phyloP scores from a whole-genome alignment of 2,329 filamentous ascomycete genomes.

The Scedosporium minutisporum region DNA sequence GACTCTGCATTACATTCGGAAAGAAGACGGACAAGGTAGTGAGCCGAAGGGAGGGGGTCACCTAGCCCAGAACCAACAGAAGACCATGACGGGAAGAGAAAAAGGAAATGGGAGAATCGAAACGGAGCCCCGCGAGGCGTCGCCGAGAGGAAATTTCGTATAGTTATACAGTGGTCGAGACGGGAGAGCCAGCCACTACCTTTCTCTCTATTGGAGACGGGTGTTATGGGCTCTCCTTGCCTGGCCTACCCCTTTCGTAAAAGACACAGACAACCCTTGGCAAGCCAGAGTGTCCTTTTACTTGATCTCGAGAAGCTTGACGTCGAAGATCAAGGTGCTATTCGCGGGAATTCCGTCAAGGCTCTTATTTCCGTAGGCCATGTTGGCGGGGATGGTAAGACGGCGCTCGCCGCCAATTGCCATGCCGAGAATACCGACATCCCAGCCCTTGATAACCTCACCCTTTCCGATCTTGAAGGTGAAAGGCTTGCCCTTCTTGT shows the following conservation, averaged over 20 bases:
- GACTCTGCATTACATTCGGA: conserved; percentile 27
- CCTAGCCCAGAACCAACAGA: neutral
- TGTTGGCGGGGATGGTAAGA: conserved; percentile 74
- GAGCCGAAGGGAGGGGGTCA: neutral
- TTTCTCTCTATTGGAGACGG: neutral
- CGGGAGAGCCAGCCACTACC: neutral
- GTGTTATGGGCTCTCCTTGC: neutral
- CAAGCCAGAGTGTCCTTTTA: conserved; percentile 28
- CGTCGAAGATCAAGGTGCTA: conserved; percentile 85
- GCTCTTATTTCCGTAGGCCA: conserved; percentile 81
- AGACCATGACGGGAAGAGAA: neutral
- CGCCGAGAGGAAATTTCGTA: neutral
- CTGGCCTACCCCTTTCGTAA: neutral
- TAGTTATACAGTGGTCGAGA: neutral
- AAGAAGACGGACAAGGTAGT: neutral
- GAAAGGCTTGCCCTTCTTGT: conserved; percentile 99
- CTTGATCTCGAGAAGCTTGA: conserved; percentile 78
- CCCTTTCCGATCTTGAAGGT: conserved; percentile 88
- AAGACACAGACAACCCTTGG: neutral
- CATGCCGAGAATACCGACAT: conserved; percentile 90
- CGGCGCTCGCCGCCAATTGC: conserved; percentile 86
- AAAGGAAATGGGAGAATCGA: no score
- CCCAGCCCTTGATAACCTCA: conserved; percentile 99
- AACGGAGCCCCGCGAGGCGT: neutral
- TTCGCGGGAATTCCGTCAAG: conserved; percentile 82